Evolutionary conservation across 306 rosid genomes (phyloP), one percentile per base, ranked within the genome.

Genomic region (Sophora flavescens): DNA sequence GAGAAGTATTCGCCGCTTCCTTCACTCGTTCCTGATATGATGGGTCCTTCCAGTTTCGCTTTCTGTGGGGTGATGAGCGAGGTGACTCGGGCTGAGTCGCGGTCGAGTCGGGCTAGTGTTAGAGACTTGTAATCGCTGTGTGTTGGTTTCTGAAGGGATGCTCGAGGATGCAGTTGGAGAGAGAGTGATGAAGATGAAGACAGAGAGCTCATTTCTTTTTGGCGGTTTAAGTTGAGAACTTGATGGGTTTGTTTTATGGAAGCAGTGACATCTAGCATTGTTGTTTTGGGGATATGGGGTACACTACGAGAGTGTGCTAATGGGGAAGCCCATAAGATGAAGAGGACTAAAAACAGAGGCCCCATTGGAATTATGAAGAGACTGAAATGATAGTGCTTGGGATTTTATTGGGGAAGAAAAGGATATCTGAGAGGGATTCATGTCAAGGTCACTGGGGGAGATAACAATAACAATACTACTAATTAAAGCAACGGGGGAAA

Each of bases 1-100:
- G 91, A 77, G 89, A 94, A 94, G 79, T 94, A 94, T 91, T 94
- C 98, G 6, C 95, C 98, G 74, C 97, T 91, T 45, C 97, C 98
- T 52, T 91, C 89, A 71, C 95, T 94, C 36, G 94, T 79, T 36
- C 98, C 98, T 0, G 97, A 94, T 9, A 90, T 45, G 2, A 94
- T 52, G 2, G 97, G 93, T 3, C 78, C 83, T 42, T 84, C 75
- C 4, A 93, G 44, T 48, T 77, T 74, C 58, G 83, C 84, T 22
- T 22, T 22, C 22, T 22, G 22, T 22, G 6, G 93, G 86, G 45
- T 80, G 54, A 36, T 76, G 9, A 93, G 54, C 62, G 93, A 88
- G 36, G 48, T 84, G 66, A 93, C 93, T 22, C 93, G 90, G 87
- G 82, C 88, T 2, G 96, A 93, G 88, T 93, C 97, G 64, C 96